These are phyloP conservation scores for Picea sitchensis DNA, from an alignment of 75 land plant species.

Conservation along the genomic window DNA sequence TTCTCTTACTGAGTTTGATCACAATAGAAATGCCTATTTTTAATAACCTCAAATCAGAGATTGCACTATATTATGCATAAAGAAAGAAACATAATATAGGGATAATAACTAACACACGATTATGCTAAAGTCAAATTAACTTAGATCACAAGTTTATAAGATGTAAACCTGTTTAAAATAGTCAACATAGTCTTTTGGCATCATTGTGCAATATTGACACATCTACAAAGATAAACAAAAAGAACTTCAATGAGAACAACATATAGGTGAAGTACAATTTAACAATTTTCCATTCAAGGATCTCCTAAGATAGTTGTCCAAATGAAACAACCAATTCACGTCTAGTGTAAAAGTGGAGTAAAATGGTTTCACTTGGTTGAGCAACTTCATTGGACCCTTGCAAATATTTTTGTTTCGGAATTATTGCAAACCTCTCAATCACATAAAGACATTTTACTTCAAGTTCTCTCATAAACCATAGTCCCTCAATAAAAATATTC, in stretches of 20 bases:
- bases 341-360: too few species aligned
- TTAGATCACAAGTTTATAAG: neutral
- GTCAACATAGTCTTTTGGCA: constrained; percentile 43
- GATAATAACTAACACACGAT: neutral
- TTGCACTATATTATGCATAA: neutral
- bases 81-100: neutral
- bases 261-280: neutral
- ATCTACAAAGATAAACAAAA: constrained; percentile 16
- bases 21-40: constrained; percentile 30
- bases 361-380: too few species aligned
- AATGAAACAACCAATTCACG: too few species aligned
- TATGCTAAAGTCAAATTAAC: neutral
- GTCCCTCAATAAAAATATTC: too few species aligned
- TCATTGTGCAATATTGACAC: constrained; percentile 35
- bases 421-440: too few species aligned
- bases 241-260: neutral
- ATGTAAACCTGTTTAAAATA: constrained; percentile 40
- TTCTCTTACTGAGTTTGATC: too few species aligned
- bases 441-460: too few species aligned
- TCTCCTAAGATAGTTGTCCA: too few species aligned
- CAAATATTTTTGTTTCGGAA: too few species aligned
- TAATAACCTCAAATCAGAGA: neutral
- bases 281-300: too few species aligned
- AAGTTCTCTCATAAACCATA: too few species aligned
- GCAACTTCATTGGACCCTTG: too few species aligned